Base-by-base conservation (phyloP, 2,329 filamentous ascomycete genomes). In the Neonectria faginata region DNA sequence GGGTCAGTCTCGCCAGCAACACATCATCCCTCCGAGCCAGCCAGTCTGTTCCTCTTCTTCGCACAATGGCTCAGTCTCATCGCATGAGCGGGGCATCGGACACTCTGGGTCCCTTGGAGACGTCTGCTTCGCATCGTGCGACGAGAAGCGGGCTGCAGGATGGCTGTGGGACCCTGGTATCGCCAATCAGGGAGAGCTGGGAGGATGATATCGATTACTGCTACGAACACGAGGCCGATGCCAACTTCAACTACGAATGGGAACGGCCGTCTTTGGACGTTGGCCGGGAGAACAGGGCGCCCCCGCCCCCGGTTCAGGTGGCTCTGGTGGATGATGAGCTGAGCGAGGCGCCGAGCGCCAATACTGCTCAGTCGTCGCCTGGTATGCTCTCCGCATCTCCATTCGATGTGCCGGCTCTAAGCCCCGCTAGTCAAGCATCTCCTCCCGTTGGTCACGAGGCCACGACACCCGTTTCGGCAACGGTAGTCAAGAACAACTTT, bases 141-240 rank as follows among this genome's bases (percentile, higher is more conserved):
- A 65, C 27, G 18, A 50, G 47, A 20, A 62, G 65, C 47, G 59
- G 57, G 51, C 63, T 69, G 25, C 55, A 57, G 6, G 61, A 69
- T 14, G 65, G 54, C 14, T 68, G 67, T 3, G 69, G 59, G 14
- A 71, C 71, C n/a, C 77, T 80, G 3, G 59, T 65, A 3, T 66
- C 78, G 14, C 68, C 70, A n/a, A 70, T 75, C 22, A 77, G 78
- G 8, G 83, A 84, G 69, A 89, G 80, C 69, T 91, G 89, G 89
- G 89, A 91, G 71, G 88, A 90, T 57, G 88, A 88, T 66, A 91
- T 91, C 65, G 89, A 91, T 73, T 91, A 90, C 76, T 90, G 87
- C 73, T 91, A 91, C 72, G 88, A 91, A 68, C 87, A 91, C 70
- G 89, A 88, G 68, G 88, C 85, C 12, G 89, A 91, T 74, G 89